These are phyloP conservation scores for Tylopilus sp. DNA, from an alignment of 768 basidiomycete genomes.

Conservation along the genomic window DNA sequence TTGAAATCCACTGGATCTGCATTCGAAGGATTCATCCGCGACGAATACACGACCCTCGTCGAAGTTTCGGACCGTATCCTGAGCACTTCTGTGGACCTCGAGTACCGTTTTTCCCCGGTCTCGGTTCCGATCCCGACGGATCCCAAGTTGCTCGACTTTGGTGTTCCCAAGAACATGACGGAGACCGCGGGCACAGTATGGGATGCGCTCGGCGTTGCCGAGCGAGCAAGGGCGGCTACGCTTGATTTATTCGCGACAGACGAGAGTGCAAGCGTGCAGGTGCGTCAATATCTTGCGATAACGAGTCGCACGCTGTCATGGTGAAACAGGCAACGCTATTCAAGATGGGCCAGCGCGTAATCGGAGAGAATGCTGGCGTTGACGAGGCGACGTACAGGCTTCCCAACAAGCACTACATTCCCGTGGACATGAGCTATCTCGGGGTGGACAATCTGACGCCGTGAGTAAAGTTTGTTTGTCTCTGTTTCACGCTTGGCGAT, in stretches of 20 bases:
- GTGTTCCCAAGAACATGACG: conserved; percentile 32
- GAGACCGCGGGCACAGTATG: conserved; percentile 50
- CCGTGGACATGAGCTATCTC: conserved; percentile 76
- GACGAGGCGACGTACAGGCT: conserved; percentile 64
- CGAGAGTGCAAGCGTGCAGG: conserved; percentile 91
- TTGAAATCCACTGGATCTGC: conserved; percentile 88
- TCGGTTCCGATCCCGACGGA: conserved; percentile 47
- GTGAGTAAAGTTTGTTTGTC: conserved; percentile 40
- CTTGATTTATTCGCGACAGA: conserved; percentile 82
- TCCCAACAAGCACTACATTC: conserved; percentile 95
- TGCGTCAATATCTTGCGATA: conserved; percentile 27
- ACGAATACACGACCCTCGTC: conserved; percentile 84
- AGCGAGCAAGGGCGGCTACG: conserved; percentile 57
- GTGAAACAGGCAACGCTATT: conserved; percentile 76
- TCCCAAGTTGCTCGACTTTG: conserved; percentile 50
- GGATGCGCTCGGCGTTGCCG: conserved; percentile 53
- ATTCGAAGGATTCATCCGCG: conserved; percentile 76
- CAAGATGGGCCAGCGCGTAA: conserved; percentile 78
- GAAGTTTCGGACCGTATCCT: conserved; percentile 89
- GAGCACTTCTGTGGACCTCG: conserved; percentile 80
- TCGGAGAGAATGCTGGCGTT: conserved; percentile 62
- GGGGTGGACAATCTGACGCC: conserved; percentile 68
- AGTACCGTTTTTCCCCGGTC: conserved; percentile 59
- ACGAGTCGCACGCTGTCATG: background rate
- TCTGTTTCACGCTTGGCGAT: background rate